Conservation (phyloP, 2,329 filamentous ascomycete genomes). For the Colletotrichum incanum region DNA sequence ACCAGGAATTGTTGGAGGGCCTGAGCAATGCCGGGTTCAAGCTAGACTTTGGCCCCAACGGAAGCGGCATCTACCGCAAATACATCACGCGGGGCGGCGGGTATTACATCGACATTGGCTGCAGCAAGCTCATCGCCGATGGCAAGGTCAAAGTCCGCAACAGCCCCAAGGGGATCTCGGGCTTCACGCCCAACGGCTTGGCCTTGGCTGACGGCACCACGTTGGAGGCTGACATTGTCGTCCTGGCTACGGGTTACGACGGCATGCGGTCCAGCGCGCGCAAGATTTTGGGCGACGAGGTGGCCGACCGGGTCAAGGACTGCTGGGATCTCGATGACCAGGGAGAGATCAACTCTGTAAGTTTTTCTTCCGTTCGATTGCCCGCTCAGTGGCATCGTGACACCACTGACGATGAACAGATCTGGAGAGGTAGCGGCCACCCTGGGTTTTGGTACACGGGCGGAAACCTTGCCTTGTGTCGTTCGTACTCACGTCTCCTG, state of each 20-base stretch:
- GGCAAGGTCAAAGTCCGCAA: constrained; percentile 76
- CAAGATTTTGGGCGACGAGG: constrained; percentile 73
- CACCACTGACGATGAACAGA: constrained; percentile 52
- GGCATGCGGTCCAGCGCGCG: constrained; percentile 77
- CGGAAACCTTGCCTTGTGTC: constrained; percentile 74
- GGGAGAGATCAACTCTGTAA: constrained; percentile 61
- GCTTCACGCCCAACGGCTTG: constrained; percentile 63
- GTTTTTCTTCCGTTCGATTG: constrained; percentile 29
- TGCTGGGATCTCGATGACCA: constrained; percentile 75
- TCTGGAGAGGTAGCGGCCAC: constrained; percentile 74
- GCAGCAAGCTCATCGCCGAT: constrained; percentile 72
- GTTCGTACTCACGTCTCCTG: constrained; percentile 71
- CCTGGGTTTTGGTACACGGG: constrained; percentile 78
- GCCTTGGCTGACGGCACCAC: constrained; percentile 69
- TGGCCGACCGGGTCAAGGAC: constrained; percentile 71
- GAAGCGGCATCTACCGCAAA: constrained; percentile 71
- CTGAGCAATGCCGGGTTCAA: constrained; percentile 73
- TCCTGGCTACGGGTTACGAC: constrained; percentile 76
- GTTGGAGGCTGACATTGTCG: constrained; percentile 74
- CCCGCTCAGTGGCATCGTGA: too few species aligned
- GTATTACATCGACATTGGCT: constrained; percentile 81
- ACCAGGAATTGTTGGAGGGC: constrained; percentile 58
- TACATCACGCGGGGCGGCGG: constrained; percentile 78
- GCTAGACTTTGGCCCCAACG: constrained; percentile 71
- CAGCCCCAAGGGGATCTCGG: constrained; percentile 66